A percentile compares a stretch with the other conserved stretches of the same genome.
phyloP scores from a whole-genome alignment of 2,329 filamentous ascomycete genomes.

The Cytospora piceae region DNA sequence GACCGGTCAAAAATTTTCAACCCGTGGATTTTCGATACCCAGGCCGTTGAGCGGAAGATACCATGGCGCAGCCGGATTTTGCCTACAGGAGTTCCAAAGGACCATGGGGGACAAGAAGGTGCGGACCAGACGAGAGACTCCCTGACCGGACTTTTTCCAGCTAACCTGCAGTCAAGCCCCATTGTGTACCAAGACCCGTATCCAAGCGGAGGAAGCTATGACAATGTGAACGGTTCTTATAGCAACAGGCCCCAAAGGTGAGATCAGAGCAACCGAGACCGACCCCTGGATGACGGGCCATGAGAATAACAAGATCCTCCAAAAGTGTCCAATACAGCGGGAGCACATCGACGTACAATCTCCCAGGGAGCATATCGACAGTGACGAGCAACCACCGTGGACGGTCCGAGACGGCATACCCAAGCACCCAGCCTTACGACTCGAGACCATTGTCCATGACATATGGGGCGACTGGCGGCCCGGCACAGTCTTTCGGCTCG shows the following conservation, averaged over 20 bases:
- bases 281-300: slow-evolving; percentile 33
- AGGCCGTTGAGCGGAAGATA: slow-evolving; percentile 37
- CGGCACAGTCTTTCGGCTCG: slow-evolving; percentile 37
- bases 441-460: slow-evolving; percentile 47
- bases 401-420: slow-evolving; percentile 42
- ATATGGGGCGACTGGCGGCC: slow-evolving; percentile 35
- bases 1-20: slow-evolving; percentile 34
- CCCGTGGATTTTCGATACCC: slow-evolving; percentile 37
- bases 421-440: slow-evolving; percentile 46
- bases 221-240: slow-evolving; percentile 38
- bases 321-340: slow-evolving; percentile 53
- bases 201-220: slow-evolving; percentile 40
- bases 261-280: slow-evolving; percentile 34
- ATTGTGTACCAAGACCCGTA: slow-evolving; percentile 41
- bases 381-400: slow-evolving; percentile 40
- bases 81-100: slow-evolving; percentile 48
- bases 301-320: slow-evolving; percentile 31
- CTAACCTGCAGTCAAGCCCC: slow-evolving; percentile 36
- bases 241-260: slow-evolving; percentile 45
- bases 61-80: slow-evolving; percentile 53
- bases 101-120: slow-evolving; percentile 45
- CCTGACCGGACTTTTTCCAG: slow-evolving; percentile 24
- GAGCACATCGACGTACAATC: slow-evolving; percentile 40
- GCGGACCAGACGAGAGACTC: slow-evolving; percentile 40
- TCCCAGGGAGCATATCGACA: slow-evolving; percentile 40